Conservation (phyloP, 257 asterid species). For the Paulownia fortunei region DNA sequence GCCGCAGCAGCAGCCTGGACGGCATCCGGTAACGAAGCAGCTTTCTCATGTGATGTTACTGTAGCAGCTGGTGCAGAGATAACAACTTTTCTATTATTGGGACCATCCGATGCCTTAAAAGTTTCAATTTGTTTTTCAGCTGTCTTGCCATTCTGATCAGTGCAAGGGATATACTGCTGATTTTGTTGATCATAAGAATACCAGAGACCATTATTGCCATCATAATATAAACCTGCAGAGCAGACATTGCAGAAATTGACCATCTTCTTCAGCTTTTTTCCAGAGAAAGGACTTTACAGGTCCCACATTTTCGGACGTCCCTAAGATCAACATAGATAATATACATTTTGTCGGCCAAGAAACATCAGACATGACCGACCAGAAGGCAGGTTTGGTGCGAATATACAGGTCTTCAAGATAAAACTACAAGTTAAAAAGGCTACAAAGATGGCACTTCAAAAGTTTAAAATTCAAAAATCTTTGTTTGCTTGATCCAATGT, state of each 20-base stretch:
- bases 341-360: background rate
- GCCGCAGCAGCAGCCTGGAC: slow-evolving; percentile 99
- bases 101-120: slow-evolving; percentile 56
- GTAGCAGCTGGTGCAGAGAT: slow-evolving; percentile 99
- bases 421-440: background rate
- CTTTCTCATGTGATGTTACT: slow-evolving; percentile 68
- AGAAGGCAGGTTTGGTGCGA: background rate
- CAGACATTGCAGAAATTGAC: slow-evolving; percentile 18
- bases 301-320: background rate
- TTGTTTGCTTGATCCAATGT: background rate
- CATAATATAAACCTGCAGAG: slow-evolving; percentile 83
- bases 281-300: background rate
- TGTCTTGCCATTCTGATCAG: slow-evolving; percentile 73
- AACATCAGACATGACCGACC: slow-evolving; percentile 8
- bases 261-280: slow-evolving; percentile 11
- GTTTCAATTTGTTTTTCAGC: slow-evolving; percentile 64
- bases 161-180: slow-evolving; percentile 81
- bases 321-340: background rate
- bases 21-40: slow-evolving; percentile 88
- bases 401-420: background rate
- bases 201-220: slow-evolving; percentile 94
- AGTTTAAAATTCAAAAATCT: background rate
- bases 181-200: slow-evolving; percentile 82
- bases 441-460: background rate
- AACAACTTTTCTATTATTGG: slow-evolving; percentile 66